phyloP scores from a whole-genome alignment of 257 asterid species.

The Nicotiana attenuata region DNA sequence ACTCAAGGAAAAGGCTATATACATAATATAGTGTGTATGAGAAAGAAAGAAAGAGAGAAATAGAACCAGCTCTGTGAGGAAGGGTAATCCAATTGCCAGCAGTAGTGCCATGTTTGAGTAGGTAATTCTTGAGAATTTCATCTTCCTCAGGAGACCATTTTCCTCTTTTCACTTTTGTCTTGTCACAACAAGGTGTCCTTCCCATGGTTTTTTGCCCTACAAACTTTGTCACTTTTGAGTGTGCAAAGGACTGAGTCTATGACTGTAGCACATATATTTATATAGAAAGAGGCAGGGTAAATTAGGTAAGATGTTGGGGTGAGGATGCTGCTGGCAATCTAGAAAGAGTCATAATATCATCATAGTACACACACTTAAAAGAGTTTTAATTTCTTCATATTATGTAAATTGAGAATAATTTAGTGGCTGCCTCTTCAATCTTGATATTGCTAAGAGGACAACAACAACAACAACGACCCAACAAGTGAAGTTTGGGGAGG shows the following conservation, averaged over 20 bases:
- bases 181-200: constrained; percentile 57
- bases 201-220: constrained; percentile 24
- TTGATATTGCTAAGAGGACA: background rate
- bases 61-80: constrained; percentile 52
- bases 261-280: background rate
- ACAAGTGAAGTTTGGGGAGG: no score
- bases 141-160: constrained; percentile 68
- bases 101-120: constrained; percentile 37
- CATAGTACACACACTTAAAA: background rate
- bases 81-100: constrained; percentile 47
- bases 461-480: background rate
- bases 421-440: background rate
- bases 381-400: background rate
- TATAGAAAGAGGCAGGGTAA: background rate
- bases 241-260: background rate
- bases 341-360: background rate
- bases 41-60: background rate
- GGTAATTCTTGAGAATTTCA: constrained; percentile 39
- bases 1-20: background rate
- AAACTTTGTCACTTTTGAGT: background rate
- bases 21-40: background rate
- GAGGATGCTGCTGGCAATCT: background rate
- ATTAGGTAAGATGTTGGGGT: background rate
- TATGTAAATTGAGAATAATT: background rate
- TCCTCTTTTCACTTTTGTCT: constrained; percentile 53